These are phyloP conservation scores for Vitis cinerea DNA, from an alignment of 164 flowering plant species.

Conservation along the genomic window DNA sequence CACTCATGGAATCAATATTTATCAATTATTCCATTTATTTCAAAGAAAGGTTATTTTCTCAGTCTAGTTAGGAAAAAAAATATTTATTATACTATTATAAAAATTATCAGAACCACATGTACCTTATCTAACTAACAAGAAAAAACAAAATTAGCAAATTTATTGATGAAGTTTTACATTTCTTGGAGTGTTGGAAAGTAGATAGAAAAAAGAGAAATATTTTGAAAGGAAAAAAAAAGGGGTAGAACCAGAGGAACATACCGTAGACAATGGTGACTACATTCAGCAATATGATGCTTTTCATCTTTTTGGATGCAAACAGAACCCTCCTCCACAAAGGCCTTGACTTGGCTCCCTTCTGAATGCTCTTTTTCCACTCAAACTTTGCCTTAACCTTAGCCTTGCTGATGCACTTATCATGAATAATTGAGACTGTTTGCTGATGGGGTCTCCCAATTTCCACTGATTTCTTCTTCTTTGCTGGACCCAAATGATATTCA, in stretches of 20 bases:
- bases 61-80: no score
- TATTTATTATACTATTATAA: no score
- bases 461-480: neutral
- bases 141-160: neutral
- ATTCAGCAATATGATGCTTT: conserved; percentile 77
- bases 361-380: no score
- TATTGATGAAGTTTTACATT: neutral
- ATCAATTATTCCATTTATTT: no score
- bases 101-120: no score
- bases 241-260: conserved; percentile 13
- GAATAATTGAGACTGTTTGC: neutral
- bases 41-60: no score
- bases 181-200: neutral
- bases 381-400: no score
- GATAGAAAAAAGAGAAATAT: neutral
- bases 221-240: neutral
- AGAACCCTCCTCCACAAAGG: conserved; percentile 66
- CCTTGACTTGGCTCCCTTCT: neutral
- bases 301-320: conserved; percentile 63
- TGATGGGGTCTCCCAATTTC: conserved; percentile 1
- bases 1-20: no score
- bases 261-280: conserved; percentile 66
- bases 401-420: neutral
- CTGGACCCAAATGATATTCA: neutral
- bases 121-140: neutral